Percentiles rank a stretch among this genome's conserved stretches.
Conservation (phyloP, 108 stramenopile genomes). For the Aurantiochytrium sp. region DNA sequence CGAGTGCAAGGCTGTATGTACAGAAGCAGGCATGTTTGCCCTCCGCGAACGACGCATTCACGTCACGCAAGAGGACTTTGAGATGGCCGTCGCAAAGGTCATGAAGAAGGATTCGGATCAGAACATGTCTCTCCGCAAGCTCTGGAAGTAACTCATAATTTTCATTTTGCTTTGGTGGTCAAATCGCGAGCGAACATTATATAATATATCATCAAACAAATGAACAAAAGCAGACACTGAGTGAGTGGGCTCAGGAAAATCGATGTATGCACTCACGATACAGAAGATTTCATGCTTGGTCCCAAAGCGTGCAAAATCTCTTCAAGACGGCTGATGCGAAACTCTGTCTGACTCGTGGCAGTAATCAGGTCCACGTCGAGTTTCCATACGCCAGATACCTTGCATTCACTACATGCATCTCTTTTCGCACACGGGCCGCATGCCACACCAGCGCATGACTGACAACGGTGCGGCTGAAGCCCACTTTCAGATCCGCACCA, state of each 20-base stretch:
- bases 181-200: too few relatives aligned
- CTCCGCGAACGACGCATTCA: constrained; percentile 93
- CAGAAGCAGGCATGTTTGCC: constrained; percentile 99
- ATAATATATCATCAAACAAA: too few relatives aligned
- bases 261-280: too few relatives aligned
- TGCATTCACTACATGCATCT: too few relatives aligned
- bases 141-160: constrained; percentile 84
- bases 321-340: background rate
- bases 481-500: too few relatives aligned
- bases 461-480: too few relatives aligned
- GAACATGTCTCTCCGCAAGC: constrained; percentile 84
- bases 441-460: too few relatives aligned
- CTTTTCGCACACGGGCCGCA: too few relatives aligned
- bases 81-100: constrained; percentile 99
- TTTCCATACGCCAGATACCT: background rate
- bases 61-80: constrained; percentile 99
- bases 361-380: background rate
- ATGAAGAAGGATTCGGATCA: constrained; percentile 98
- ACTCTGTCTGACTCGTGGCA: background rate
- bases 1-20: constrained; percentile 99
- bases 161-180: background rate
- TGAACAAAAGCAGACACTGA: too few relatives aligned
- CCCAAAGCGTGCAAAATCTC: background rate
- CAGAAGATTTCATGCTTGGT: too few relatives aligned
- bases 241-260: too few relatives aligned